These are phyloP conservation scores for Boletus vinaceobasis DNA, from an alignment of 768 basidiomycete species.

Conservation along the genomic window DNA sequence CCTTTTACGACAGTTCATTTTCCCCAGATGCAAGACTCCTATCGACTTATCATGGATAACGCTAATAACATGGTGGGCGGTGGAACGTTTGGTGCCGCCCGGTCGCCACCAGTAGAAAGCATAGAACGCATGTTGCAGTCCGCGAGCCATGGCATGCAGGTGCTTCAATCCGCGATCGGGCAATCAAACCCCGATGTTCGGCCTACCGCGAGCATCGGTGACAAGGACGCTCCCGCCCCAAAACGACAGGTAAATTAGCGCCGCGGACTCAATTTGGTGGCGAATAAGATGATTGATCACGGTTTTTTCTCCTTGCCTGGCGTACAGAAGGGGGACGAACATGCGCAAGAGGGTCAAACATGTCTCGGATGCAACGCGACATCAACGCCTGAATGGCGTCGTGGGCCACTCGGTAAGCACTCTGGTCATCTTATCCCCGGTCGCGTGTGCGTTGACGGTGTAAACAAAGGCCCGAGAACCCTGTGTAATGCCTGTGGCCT, in stretches of 20 bases:
- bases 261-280: constrained; percentile 23
- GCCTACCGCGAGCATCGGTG: constrained; percentile 18
- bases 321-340: constrained; percentile 38
- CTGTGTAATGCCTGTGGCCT: constrained; percentile 85
- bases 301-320: constrained; percentile 7
- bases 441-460: constrained; percentile 24
- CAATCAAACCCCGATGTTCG: constrained; percentile 30
- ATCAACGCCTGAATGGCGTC: constrained; percentile 83
- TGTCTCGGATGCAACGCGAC: constrained; percentile 82
- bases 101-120: constrained; percentile 28
- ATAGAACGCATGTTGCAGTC: constrained; percentile 47
- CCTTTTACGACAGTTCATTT: constrained; percentile 11
- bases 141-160: constrained; percentile 37
- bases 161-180: constrained; percentile 27
- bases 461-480: constrained; percentile 65
- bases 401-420: constrained; percentile 72
- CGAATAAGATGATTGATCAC: constrained; percentile 29
- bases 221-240: constrained; percentile 30
- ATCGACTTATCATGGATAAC: constrained; percentile 40
- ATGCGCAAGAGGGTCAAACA: constrained; percentile 59
- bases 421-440: constrained; percentile 21
- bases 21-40: constrained; percentile 42
- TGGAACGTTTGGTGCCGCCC: constrained; percentile 22
- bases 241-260: constrained; percentile 35
- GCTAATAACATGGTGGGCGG: constrained; percentile 29